Percentiles rank a stretch among this genome's conserved stretches.
These are phyloP conservation scores for Mycocentrospora acerina DNA, from an alignment of 2,329 filamentous ascomycete genomes.

Conservation along the genomic window DNA sequence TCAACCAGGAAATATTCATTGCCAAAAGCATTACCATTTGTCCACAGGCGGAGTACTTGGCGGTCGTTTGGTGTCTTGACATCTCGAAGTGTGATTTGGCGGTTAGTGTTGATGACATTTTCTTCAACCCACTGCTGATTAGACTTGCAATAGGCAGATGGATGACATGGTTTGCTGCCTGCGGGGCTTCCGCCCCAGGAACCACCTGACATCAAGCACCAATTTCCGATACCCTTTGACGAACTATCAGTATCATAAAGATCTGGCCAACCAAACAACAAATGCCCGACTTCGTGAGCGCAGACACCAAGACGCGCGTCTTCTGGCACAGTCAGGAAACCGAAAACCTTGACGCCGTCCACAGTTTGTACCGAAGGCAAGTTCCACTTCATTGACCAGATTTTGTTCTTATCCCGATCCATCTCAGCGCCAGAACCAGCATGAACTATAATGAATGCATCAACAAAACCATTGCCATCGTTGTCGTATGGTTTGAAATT, in stretches of 20 bases:
- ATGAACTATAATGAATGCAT: constrained; percentile 29
- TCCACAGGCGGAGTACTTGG: constrained; percentile 27
- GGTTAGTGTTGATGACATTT: constrained; percentile 15
- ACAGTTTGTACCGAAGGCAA: constrained; percentile 9
- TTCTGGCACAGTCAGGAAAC: constrained; percentile 25
- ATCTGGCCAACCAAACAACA: constrained; percentile 31
- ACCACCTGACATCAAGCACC: constrained; percentile 26
- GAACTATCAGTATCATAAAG: constrained; percentile 24
- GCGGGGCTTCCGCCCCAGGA: constrained; percentile 23
- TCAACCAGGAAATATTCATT: constrained; percentile 25
- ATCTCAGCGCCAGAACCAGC: constrained; percentile 21
- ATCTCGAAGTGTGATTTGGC: constrained; percentile 19
- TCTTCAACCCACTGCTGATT: constrained; percentile 24
- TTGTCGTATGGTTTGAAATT: constrained; percentile 23
- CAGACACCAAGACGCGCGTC: constrained; percentile 25
- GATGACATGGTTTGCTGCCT: constrained; percentile 22
- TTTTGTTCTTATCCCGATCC: constrained; percentile 14
- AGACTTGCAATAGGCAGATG: constrained; percentile 30
- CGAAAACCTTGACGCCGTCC: constrained; percentile 17
- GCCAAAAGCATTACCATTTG: constrained; percentile 14
- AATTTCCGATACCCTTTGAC: constrained; percentile 23
- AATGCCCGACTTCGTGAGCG: constrained; percentile 26
- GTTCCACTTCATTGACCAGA: constrained; percentile 29
- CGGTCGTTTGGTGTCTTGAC: constrained; percentile 17
- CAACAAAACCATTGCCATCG: constrained; percentile 24